Evolutionary conservation across 768 basidiomycete species (phyloP).

Genomic region (Tylopilus rubrobrunneus): DNA sequence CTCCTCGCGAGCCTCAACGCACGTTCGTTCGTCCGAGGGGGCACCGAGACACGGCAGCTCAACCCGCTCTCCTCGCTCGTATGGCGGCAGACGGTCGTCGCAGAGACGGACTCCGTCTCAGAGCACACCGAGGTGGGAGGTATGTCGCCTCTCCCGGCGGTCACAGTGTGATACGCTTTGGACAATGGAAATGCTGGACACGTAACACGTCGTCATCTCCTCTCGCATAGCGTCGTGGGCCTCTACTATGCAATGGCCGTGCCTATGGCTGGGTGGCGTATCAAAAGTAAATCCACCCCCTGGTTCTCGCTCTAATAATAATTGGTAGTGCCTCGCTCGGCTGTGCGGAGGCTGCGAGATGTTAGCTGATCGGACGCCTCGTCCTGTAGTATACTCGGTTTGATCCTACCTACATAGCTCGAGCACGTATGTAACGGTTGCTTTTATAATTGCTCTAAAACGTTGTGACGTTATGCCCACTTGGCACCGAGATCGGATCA

Average conservation of each 20-base stretch:
- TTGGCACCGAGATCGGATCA: neutral
- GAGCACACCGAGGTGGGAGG: neutral
- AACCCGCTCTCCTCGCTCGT: constrained; percentile 1
- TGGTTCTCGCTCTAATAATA: neutral
- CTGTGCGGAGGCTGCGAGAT: neutral
- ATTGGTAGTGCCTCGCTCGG: neutral
- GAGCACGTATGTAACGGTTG: neutral
- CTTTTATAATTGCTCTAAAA: no score
- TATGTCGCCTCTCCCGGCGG: neutral
- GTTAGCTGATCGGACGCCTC: neutral
- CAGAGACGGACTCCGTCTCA: neutral
- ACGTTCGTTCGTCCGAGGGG: constrained; percentile 14
- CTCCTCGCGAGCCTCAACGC: constrained; percentile 32
- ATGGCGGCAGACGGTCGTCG: constrained; percentile 1
- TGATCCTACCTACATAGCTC: neutral
- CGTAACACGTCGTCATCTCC: neutral
- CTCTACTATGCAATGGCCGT: neutral
- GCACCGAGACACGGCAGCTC: neutral
- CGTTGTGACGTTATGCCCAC: neutral
- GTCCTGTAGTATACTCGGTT: neutral
- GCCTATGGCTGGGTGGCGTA: neutral
- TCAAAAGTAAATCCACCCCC: neutral
- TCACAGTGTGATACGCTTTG: neutral
- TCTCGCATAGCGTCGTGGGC: neutral
- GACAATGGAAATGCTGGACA: neutral